Percentiles rank a stretch among this genome's conserved stretches.
Evolutionary conservation across 225 moss, liverwort and hornwort species (phyloP).

Genomic region (Bryoerythrophyllum caledonicum): DNA sequence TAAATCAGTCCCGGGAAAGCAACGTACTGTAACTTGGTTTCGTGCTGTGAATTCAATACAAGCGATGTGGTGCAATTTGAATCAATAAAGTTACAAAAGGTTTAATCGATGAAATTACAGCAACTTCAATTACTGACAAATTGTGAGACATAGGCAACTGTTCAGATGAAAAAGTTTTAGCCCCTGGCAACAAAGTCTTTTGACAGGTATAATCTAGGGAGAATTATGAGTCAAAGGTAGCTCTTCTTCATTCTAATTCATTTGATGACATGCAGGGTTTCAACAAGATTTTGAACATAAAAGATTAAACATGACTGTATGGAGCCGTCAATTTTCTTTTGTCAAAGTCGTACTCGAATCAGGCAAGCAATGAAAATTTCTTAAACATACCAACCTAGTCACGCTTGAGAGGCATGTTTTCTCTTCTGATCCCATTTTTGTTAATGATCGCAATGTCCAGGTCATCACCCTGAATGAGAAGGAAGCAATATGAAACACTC

Average conservation of each 20-base stretch:
- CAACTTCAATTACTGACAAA: background rate
- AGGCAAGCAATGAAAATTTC: background rate
- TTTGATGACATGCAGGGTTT: conserved; percentile 6
- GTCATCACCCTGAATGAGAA: conserved; percentile 50
- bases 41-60: too few relatives aligned
- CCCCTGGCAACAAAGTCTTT: background rate
- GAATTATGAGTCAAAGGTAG: background rate
- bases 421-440: conserved; percentile 52
- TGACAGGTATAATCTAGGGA: background rate
- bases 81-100: too few relatives aligned
- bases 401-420: conserved; percentile 59
- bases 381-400: conserved; percentile 29
- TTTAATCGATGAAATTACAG: too few relatives aligned
- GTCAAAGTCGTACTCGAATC: conserved; percentile 1
- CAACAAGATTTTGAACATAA: conserved; percentile 22
- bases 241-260: conserved; percentile 15
- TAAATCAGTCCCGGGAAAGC: conserved; percentile 33
- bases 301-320: conserved; percentile 29
- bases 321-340: background rate
- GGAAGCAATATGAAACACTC: background rate
- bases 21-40: background rate
- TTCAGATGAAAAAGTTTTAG: too few relatives aligned
- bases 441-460: conserved; percentile 61
- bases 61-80: too few relatives aligned
- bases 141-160: background rate